Percentiles rank a stretch among this genome's conserved stretches.
Evolutionary conservation across 257 asterid species (phyloP).

Genomic region (Striga asiatica): DNA sequence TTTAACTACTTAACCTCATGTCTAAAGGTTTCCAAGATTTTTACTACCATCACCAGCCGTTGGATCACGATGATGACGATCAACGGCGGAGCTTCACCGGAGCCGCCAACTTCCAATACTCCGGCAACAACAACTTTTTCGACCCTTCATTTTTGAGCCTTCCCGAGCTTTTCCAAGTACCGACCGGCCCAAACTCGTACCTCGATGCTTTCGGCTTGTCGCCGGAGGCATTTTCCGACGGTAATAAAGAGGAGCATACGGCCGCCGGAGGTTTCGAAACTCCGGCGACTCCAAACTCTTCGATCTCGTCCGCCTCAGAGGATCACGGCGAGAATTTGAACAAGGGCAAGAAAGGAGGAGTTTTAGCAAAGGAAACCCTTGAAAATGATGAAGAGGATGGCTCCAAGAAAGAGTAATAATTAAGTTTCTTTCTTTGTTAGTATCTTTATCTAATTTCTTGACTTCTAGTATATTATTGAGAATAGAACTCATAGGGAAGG

Average conservation of each 20-base stretch:
- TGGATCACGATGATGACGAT: constrained; percentile 13
- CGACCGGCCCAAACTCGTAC: constrained; percentile 22
- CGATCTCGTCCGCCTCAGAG: constrained; percentile 57
- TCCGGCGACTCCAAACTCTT: constrained; percentile 51
- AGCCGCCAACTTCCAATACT: not conserved
- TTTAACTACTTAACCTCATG: constrained; percentile 23
- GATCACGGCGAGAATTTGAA: constrained; percentile 11
- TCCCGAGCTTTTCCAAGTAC: constrained; percentile 34
- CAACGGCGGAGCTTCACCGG: constrained; percentile 20
- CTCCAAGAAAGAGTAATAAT: constrained; percentile 39
- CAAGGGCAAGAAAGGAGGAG: constrained; percentile 20
- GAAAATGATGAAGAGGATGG: constrained; percentile 32
- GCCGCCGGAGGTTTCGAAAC: constrained; percentile 21
- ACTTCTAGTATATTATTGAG: too few relatives aligned
- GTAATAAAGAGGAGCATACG: constrained; percentile 9
- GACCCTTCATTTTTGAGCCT: constrained; percentile 44
- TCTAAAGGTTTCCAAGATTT: constrained; percentile 45
- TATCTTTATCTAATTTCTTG: too few relatives aligned
- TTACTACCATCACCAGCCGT: constrained; percentile 48
- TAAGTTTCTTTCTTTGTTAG: too few relatives aligned
- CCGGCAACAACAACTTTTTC: constrained; percentile 17
- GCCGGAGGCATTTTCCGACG: constrained; percentile 12
- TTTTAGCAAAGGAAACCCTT: constrained; percentile 20
- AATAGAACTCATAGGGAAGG: too few relatives aligned
- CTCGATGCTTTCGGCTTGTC: constrained; percentile 26